These are phyloP conservation scores for Blastocrithidia nonstop DNA, from an alignment of 208 protist genomes.

Conservation along the genomic window DNA sequence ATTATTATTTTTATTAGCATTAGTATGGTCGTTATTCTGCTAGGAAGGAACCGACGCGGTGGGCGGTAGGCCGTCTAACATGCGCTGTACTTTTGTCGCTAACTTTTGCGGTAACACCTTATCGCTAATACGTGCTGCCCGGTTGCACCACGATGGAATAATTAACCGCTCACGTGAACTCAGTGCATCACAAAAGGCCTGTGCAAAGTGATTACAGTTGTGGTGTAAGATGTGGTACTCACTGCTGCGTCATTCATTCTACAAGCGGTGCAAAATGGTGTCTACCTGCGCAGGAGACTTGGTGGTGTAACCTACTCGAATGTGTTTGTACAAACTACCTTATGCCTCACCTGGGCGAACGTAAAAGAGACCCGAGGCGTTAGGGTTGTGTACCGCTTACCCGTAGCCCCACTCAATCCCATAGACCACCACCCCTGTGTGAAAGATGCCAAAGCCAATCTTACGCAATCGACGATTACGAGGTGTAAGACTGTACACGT, in stretches of 20 bases:
- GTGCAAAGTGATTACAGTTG: constrained; percentile 88
- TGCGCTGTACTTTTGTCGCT: constrained; percentile 56
- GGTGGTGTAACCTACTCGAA: constrained; percentile 59
- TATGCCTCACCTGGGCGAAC: constrained; percentile 55
- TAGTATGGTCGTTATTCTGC: constrained; percentile 7
- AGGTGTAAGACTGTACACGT: constrained; percentile 67
- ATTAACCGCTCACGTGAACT: constrained; percentile 52
- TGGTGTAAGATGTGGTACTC: constrained; percentile 82
- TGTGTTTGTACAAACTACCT: constrained; percentile 40
- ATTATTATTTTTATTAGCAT: too few relatives aligned
- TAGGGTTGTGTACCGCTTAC: constrained; percentile 43
- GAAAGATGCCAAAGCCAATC: constrained; percentile 77
- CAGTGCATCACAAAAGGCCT: constrained; percentile 61
- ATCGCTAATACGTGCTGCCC: constrained; percentile 51
- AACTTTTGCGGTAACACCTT: constrained; percentile 48
- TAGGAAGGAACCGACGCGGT: constrained; percentile 11
- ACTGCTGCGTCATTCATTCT: constrained; percentile 74
- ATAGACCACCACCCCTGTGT: constrained; percentile 81
- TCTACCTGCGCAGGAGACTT: constrained; percentile 69
- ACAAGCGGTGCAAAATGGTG: constrained; percentile 69
- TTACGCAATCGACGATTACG: constrained; percentile 42
- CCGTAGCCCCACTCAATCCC: constrained; percentile 86
- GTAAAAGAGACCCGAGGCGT: constrained; percentile 62
- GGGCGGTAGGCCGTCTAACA: constrained; percentile 55
- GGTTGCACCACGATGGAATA: constrained; percentile 81